Evolutionary conservation across 495 filamentous ascomycete genomes (phyloP), one percentile per base, ranked within the genome.

Genomic region (Friedmanniomyces simplex): DNA sequence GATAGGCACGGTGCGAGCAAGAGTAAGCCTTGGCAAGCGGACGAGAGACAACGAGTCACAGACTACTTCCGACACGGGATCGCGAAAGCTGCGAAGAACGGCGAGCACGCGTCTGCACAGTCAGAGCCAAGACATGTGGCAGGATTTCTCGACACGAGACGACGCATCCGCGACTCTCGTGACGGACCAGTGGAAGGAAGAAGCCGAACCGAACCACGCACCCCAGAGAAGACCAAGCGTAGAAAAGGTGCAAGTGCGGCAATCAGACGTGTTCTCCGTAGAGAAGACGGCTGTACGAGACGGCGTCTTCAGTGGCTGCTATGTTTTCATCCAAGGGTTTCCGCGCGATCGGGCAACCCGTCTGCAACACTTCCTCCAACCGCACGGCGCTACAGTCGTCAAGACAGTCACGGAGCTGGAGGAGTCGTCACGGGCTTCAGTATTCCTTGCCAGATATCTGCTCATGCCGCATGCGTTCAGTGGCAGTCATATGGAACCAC

Each of bases 121-220:
- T 55, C 88, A 95, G 62, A 90, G 83, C 64, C 81, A 88, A 62
- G 80, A 81, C 36, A 78, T 97, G 1, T 97, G 91, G 93, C 82
- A 83, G 13, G 88, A 93, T 60, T 94, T 98, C 59, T 79, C 94
- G 12, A 84, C 79, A 52, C 72, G 67, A 2, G 77, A 56, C 14
- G 43, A 72, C 1, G 71, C 76, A 45, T 68, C 50, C 22, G 42
- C 45, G 45, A n/a, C 16, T 54, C 7, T 25, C 28, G 72, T 72
- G 42, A 60, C 63, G 36, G 66, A 75, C 49, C 68, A 69, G 32
- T 68, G 67, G 61, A 64, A 55, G 22, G 50, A 55, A n/a, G 58
- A 55, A 13, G 32, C 4, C 21, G 20, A 49, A 46, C 36, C 43
- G 5, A 39, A 21, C 37, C 24, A n/a, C 21, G 20, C 14, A 48